phyloP scores from a whole-genome alignment of 176 grass and related monocot species.

The Puya raimondii region DNA sequence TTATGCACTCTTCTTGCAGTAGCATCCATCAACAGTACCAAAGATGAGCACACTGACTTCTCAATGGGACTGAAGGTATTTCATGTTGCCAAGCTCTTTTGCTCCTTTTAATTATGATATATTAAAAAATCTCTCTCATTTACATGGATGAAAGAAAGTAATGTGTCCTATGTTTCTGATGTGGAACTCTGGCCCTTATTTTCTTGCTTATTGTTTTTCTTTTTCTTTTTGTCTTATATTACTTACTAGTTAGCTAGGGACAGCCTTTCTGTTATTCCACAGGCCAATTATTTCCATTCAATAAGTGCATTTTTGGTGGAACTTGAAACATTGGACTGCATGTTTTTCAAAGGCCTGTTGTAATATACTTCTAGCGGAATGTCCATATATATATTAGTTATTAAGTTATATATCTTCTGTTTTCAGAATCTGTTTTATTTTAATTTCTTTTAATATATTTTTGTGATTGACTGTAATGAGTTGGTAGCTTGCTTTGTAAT shows the following conservation, averaged over 20 bases:
- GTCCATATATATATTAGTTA: background rate
- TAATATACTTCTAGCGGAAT: background rate
- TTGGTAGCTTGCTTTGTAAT: background rate
- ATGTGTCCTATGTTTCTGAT: too few relatives aligned
- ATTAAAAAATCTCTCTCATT: background rate
- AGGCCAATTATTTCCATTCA: too few relatives aligned
- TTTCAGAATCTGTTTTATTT: background rate
- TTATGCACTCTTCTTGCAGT: constrained; percentile 77
- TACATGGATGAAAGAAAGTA: background rate
- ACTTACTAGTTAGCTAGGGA: background rate
- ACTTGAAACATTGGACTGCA: too few relatives aligned
- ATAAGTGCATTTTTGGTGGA: too few relatives aligned
- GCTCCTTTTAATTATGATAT: background rate
- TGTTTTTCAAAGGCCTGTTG: background rate
- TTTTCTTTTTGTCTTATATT: too few relatives aligned
- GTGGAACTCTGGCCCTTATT: too few relatives aligned
- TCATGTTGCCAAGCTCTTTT: background rate
- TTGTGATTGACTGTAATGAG: background rate
- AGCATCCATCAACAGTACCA: constrained; percentile 51
- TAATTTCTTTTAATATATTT: background rate
- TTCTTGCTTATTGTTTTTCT: too few relatives aligned
- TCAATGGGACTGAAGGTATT: constrained; percentile 70
- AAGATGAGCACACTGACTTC: constrained; percentile 55
- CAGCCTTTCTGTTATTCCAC: background rate
- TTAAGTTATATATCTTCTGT: background rate